Evolutionary conservation across 139 green algal genomes (phyloP), one percentile per base, ranked within the genome.

Genomic region (Chlorella sorokiniana): DNA sequence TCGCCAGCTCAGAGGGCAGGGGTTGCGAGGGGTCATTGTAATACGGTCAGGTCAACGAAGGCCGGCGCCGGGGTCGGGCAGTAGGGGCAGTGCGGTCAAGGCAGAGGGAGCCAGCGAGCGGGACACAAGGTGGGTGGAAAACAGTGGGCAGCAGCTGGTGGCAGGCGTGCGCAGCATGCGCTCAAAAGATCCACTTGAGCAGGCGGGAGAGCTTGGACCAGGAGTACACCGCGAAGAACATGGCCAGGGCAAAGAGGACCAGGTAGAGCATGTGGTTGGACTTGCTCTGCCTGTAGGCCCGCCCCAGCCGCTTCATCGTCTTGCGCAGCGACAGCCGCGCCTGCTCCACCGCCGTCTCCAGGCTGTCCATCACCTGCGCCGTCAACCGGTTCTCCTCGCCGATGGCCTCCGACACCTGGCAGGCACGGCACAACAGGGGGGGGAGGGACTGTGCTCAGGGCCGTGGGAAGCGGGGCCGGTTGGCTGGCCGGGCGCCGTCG

Each of bases 191-290:
- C 76, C 76, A 82, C 33, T 82, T 73, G n/a, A 73, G 25, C 31
- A 74, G 33, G 38, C 62, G 45, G 61, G 64, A 48, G 6, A 82
- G 38, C 42, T 77, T 77, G 37, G 59, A 45, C 78, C 78, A 83
- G 29, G 59, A 70, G 52, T 83, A 90, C 10, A 90, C 9, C 20
- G 72, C 52, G 51, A 88, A 86, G 69, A 90, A 86, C 2, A 86
- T 62, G n/a, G 59, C 69, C 9, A 90, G 25, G 10, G 68, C 77
- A 59, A 90, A 90, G 14, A 90, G 67, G 29, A 85, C 40, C 11
- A 90, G 62, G 78, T 88, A 88, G 2, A 90, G 69, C 59, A 90
- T 73, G 64, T 90, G 86, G 82, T 90, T 90, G 75, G 75, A 85
- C n/a, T 82, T 86, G 75, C 79, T 81, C n/a, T 86, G 79, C 52